Evolutionary conservation across 2,329 filamentous ascomycete genomes (phyloP).

Genomic region (Corynespora cassiicola): DNA sequence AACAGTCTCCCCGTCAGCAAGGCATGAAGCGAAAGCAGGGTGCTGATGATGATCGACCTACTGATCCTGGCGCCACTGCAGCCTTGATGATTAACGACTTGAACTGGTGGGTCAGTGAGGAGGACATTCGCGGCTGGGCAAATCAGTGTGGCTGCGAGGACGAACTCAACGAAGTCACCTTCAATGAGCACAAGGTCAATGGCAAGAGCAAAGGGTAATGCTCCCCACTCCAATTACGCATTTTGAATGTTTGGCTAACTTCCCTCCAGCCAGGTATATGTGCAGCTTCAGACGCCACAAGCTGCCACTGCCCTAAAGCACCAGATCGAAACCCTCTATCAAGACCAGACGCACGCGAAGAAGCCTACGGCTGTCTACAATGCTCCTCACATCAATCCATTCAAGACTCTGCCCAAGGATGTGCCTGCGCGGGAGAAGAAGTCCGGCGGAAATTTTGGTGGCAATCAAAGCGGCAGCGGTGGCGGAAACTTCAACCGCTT

Average conservation of each 20-base stretch:
- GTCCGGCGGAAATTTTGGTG: conserved; percentile 44
- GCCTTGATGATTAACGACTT: conserved; percentile 88
- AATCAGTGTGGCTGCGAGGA: conserved; percentile 80
- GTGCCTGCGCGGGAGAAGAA: conserved; percentile 75
- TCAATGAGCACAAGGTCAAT: conserved; percentile 98
- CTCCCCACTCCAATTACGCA: conserved; percentile 8
- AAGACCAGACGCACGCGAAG: conserved; percentile 66
- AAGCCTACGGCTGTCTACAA: conserved; percentile 76
- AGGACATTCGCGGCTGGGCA: conserved; percentile 89
- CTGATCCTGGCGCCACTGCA: conserved; percentile 67
- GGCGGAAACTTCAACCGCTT: conserved; percentile 37
- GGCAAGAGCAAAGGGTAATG: conserved; percentile 95
- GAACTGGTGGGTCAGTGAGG: conserved; percentile 92
- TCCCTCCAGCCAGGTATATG: conserved; percentile 70
- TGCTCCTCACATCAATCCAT: conserved; percentile 80
- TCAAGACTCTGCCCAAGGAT: conserved; percentile 90
- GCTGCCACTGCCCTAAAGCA: conserved; percentile 86
- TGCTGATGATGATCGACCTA: conserved; percentile 57
- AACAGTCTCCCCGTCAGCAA: conserved; percentile 58
- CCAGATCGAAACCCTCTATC: conserved; percentile 71
- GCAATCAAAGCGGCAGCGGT: conserved; percentile 62
- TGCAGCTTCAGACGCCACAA: conserved; percentile 84
- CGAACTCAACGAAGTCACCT: conserved; percentile 90
- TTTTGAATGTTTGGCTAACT: conserved; percentile 13
- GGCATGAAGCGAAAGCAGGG: conserved; percentile 69